Evolutionary conservation across 164 flowering plant genomes (phyloP), one percentile per base, ranked within the genome.

Genomic region (Dillenia suffruticosa): DNA sequence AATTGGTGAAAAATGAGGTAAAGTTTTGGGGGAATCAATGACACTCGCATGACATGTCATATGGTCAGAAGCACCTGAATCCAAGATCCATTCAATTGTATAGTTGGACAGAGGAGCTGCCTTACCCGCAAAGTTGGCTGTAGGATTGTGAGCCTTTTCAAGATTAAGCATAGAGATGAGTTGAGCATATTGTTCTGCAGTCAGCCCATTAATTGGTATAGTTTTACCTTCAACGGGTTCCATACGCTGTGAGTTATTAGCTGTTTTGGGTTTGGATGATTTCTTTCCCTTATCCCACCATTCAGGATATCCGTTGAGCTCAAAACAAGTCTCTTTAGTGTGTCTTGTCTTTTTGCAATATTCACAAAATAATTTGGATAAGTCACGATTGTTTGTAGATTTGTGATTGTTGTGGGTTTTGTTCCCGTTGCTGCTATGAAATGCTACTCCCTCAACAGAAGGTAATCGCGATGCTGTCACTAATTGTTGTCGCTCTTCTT

Each of bases 401-500:
- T 57, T 12, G 2, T 11, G 60, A 44, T 12, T 43, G 19, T 15
- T 15, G 16, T 43, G 10, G 43, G 48, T 43, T 9, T 57, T 43
- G 60, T 16, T 57, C 7, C 40, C 40, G 40, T 32, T 32, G 40
- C 7, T 32, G 40, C 0, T 32, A 32, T 32, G 7, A 32, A 32
- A 32, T 32, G 40, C 7, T 32, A 7, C 40, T 32, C 40, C 40
- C 40, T 32, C 40, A 44, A 15, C 26, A 12, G 49, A 43, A 13
- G 48, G 10, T 9, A 44, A 44, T 14, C 61, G 8, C 32, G 16
- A 24, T 9, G n/a, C 12, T 50, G 51, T 8, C 8, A 56, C 9
- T 10, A 12, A 15, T 24, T 57, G 49, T 46, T 64, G 67, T 46
- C 51, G 43, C 49, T 64, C 67, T 26, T 55, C 59, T 49, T 62